Evolutionary conservation across 192 early-diverging fungal species (phyloP).

Genomic region (Coemansia sp.): DNA sequence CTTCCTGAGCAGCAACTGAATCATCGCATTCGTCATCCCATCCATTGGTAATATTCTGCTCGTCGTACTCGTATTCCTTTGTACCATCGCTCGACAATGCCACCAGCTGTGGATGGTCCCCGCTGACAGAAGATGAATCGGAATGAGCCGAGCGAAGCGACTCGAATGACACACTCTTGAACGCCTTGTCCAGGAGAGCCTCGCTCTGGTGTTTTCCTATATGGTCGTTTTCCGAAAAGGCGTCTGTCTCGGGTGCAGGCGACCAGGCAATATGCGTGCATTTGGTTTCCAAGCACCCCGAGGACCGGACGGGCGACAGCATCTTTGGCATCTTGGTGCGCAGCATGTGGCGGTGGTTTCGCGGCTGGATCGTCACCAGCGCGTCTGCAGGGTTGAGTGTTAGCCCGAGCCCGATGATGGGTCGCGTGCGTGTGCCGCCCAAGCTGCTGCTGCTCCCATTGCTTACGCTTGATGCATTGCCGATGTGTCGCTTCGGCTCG

Average conservation of each 20-base stretch:
- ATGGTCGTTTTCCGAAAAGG: neutral
- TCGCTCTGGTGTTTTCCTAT: constrained; percentile 1
- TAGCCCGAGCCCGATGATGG: constrained; percentile 44
- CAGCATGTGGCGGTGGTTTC: neutral
- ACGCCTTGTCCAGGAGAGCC: neutral
- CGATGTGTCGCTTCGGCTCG: neutral
- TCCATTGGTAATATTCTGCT: no score
- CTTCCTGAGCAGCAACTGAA: neutral
- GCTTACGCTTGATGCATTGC: neutral
- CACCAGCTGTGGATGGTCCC: neutral
- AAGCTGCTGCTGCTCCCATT: neutral
- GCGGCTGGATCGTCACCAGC: constrained; percentile 34
- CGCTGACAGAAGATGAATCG: neutral
- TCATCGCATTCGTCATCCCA: no score
- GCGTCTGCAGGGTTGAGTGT: constrained; percentile 48
- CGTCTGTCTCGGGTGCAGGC: no score
- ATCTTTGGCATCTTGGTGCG: neutral
- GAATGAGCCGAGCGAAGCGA: neutral
- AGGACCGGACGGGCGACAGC: constrained; percentile 1
- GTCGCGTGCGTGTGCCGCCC: constrained; percentile 12
- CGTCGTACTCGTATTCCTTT: neutral
- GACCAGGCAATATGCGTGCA: neutral
- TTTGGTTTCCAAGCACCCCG: neutral
- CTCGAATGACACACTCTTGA: constrained; percentile 8
- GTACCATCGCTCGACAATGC: neutral